Base-by-base conservation (phyloP, 257 asterid genomes). In the Avicennia marina region DNA sequence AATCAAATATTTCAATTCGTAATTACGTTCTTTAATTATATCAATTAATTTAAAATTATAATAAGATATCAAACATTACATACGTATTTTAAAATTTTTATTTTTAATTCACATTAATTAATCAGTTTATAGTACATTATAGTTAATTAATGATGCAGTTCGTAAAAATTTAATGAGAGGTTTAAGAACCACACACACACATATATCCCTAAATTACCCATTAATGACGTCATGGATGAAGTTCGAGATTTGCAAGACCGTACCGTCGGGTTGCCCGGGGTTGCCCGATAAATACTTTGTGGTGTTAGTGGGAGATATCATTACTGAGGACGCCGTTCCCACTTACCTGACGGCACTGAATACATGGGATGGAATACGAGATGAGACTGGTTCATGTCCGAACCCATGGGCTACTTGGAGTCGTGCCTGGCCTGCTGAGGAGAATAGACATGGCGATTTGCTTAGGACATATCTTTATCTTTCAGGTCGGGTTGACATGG, bases 361-460 rank as follows among this genome's bases (percentile, higher is more conserved):
- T 40, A 46, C 44, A 0, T 39, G 18, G 0, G 69, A 68, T 12
- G 69, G 69, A 8, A 53, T 62, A 16, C 59, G 59, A 3, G 61
- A 68, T 16, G 65, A 62, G 49, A 68, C 61, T 1, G 69, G 43
- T 2, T 16, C 53, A 3, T 62, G 74, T 51, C 54, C 53, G 3
- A 26, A 31, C 53, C 65, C 65, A n/a, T 68, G 69, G 65, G 69
- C 61, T 9, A 16, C 36, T 25, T 68, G 69, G 65, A 47, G 39
- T 27, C 34, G 69, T 17, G 59, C 74, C 19, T 68, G 74, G 74
- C 3, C 74, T 0, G 69, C 69, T 12, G 69, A 68, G 58, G 69
- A 68, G 47, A 68, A 68, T 33, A 45, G 56, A 26, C 74, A 55
- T 48, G 64, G 60, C 0, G 69, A 68, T 47, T 20, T 68, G 26